phyloP scores from a whole-genome alignment of 2,329 filamentous ascomycete genomes.

The Hymenoscyphus albidus region DNA sequence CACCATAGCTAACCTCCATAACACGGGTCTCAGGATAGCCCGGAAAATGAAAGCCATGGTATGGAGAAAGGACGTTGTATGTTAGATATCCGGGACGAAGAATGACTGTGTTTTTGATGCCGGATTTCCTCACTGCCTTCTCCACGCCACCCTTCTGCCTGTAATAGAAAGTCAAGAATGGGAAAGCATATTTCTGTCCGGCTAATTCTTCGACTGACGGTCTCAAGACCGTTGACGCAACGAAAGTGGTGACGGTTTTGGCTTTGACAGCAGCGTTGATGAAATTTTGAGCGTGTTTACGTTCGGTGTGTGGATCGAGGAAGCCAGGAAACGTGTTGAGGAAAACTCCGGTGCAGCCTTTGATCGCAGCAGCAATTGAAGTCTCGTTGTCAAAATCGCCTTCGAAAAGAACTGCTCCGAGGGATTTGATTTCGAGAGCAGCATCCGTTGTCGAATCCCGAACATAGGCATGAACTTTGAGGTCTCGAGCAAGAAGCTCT shows the following conservation, averaged over 20 bases:
- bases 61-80: slow-evolving; percentile 15
- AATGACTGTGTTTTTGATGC: slow-evolving; percentile 17
- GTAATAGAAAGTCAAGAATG: slow-evolving; percentile 7
- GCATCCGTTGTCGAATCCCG: slow-evolving; percentile 11
- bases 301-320: slow-evolving; percentile 6
- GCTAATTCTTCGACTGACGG: neutral
- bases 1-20: slow-evolving; percentile 4
- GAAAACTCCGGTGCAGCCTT: slow-evolving; percentile 33
- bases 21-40: slow-evolving; percentile 1
- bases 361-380: slow-evolving; percentile 11
- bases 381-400: slow-evolving; percentile 14
- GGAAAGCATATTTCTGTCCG: neutral
- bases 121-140: slow-evolving; percentile 12
- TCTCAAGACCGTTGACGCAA: slow-evolving; percentile 15
- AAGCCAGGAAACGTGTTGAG: slow-evolving; percentile 16
- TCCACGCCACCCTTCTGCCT: slow-evolving; percentile 14
- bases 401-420: slow-evolving; percentile 18
- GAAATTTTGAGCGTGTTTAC: slow-evolving; percentile 15
- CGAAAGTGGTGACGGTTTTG: slow-evolving; percentile 11
- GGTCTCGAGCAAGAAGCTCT: slow-evolving; percentile 12
- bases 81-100: slow-evolving; percentile 13
- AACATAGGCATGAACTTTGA: slow-evolving; percentile 18
- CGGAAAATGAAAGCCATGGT: slow-evolving; percentile 7
- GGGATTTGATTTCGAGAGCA: slow-evolving; percentile 10
- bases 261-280: slow-evolving; percentile 14